Evolutionary conservation across 148 eudicot species (phyloP), one percentile per base, ranked within the genome.

Genomic region (Hydrangea macrophylla): DNA sequence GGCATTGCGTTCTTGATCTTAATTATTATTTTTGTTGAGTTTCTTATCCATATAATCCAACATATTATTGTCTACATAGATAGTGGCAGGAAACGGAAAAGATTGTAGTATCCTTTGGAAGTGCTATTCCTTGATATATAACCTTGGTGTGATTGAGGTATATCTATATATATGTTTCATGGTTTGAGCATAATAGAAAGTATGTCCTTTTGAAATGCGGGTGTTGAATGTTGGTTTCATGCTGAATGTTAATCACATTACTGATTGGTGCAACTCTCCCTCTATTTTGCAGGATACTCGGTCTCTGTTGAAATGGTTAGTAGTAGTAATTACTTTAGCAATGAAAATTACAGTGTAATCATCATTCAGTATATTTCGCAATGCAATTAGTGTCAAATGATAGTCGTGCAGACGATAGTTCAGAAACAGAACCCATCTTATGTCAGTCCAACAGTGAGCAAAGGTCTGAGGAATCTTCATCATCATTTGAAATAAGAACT

Each of bases 371-470:
- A 74, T 64, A 62, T 72, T 73, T 40, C 72, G 76, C 79, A 75
- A 93, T 90, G 95, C 97, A 85, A 76, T 80, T 84, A 78, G 83
- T 80, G 76, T 70, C 81, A 28, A 81, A 80, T 85, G 92, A 77
- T 60, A 81, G 70, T 75, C 86, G 31, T 45, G 68, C 65, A 67
- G 89, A 79, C 54, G 92, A 85, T 71, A 68, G 69, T 79, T 88
- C 91, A 58, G 98, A 94, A 85, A 86, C 90, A 51, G 92, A 86
- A 32, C 98, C 98, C 68, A 94, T 94, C 72, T 85, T 94, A 73
- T 58, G 79, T 62, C 83, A 77, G 71, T 69, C 86, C 54, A 76
- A 54, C 23, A 57, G 26, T 66, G 80, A 50, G 10, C 84, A 79
- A 62, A 83, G 81, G 67, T 70, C 75, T 31, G 68, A 78, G 44